Base-by-base conservation (phyloP, 768 basidiomycete genomes). In the Termitomyces sp. region DNA sequence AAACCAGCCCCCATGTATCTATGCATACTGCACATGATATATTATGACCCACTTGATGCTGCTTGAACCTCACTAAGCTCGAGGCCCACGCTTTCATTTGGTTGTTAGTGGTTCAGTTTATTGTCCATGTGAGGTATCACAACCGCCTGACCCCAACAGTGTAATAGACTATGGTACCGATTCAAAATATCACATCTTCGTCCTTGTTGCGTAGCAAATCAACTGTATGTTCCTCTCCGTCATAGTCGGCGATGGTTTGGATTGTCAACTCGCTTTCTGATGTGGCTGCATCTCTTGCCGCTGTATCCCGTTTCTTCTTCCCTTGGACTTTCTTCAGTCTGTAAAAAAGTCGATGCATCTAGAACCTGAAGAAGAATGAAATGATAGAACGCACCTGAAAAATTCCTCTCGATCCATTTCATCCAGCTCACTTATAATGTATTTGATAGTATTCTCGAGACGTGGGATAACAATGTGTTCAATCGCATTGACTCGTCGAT, bases 371-470 rank as follows among this genome's bases (percentile, higher is more conserved):
- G 44, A 31, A 5, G 42, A 40, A 28, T 26, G 30, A 5, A 40
- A 54, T 41, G 12, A 19, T 48, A 33, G 3, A 42, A 44, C 78
- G 44, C 41, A 87, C 92, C 94, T 80, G 76, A 95, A 94, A 74
- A 94, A 94, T 66, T 94, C 91, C 67, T 94, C 91, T 60, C 94
- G 83, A 72, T 99, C 97, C 94, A 97, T 98, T 72, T 99, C 97
- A 65, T 98, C 97, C 59, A 99, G 75, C 68, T 99, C 97, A 56
- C 94, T 96, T 66, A 94, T 80, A 69, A 99, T 98, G 70, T 98
- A 99, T 66, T 91, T 92, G 78, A 99, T 93, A 14, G 97, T 98
- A 71, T 98, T 98, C 46, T 98, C 96, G 50, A 99, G 75, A 44
- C 89, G 82, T 17, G 97, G 97, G 56, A 99, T 98, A 64, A 99